Percentiles rank a stretch among this genome's conserved stretches.
These are phyloP conservation scores for Knoxia roxburghii DNA, from an alignment of 257 asterid genomes.

Conservation along the genomic window DNA sequence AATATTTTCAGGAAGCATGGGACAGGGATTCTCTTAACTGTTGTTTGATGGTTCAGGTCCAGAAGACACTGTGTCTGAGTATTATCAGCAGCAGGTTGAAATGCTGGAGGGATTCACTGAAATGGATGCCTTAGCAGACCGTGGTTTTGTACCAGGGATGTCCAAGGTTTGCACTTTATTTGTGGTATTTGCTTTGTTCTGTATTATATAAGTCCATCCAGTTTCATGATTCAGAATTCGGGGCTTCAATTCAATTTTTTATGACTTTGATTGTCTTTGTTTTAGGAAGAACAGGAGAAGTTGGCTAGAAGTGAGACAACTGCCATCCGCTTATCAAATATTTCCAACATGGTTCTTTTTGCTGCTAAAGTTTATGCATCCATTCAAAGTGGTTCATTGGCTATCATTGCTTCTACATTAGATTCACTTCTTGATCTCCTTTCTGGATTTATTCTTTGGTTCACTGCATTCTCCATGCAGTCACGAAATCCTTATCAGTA, in stretches of 20 bases:
- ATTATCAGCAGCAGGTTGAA: conserved; percentile 50
- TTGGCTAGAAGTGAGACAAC: conserved; percentile 45
- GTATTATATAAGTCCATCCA: not conserved
- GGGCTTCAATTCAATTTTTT: not conserved
- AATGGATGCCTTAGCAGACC: conserved; percentile 47
- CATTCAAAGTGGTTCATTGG: conserved; percentile 43
- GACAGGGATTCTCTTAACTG: not conserved
- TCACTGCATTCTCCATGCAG: conserved; percentile 53
- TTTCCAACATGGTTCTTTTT: conserved; percentile 52
- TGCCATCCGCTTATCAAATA: conserved; percentile 46
- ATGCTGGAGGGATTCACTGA: conserved; percentile 46
- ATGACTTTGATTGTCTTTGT: conserved; percentile 6
- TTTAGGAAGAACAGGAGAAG: conserved; percentile 46
- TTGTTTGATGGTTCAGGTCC: conserved; percentile 28
- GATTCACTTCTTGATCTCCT: conserved; percentile 54
- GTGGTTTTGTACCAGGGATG: conserved; percentile 47
- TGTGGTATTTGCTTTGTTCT: not conserved
- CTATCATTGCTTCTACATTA: conserved; percentile 49
- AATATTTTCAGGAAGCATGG: not conserved
- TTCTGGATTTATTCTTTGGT: conserved; percentile 53
- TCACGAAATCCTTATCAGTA: conserved; percentile 44
- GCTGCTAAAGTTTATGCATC: conserved; percentile 53
- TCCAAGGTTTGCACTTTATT: conserved; percentile 36
- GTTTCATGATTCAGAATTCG: not conserved
- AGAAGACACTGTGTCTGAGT: conserved; percentile 43